Evolutionary conservation across 805 yeast species (phyloP).

Genomic region (Sporopachydermia lactativora): DNA sequence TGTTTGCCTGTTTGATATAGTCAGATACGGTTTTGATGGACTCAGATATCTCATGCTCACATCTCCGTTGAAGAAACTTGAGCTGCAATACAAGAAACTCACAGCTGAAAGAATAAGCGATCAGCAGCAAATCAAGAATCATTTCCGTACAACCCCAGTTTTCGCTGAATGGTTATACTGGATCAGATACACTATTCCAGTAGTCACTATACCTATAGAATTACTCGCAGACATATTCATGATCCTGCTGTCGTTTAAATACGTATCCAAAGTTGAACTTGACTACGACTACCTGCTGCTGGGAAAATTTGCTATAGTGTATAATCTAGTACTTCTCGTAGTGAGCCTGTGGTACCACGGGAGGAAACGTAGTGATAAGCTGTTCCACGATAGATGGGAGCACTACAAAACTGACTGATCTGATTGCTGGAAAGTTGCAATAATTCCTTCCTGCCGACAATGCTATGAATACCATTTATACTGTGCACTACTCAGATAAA

Average conservation of each 20-base stretch:
- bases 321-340: neutral
- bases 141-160: neutral
- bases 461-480: no score
- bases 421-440: no score
- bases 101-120: neutral
- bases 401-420: neutral
- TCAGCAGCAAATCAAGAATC: neutral
- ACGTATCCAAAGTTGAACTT: neutral
- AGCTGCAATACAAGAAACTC: no score
- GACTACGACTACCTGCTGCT: neutral
- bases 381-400: neutral
- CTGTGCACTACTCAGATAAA: no score
- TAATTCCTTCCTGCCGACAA: no score
- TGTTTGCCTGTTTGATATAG: slow-evolving; percentile 1
- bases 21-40: neutral
- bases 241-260: neutral
- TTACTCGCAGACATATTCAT: neutral
- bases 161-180: neutral
- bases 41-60: neutral
- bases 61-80: neutral
- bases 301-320: neutral
- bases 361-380: neutral
- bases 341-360: neutral
- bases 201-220: neutral
- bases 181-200: neutral